Evolutionary conservation across 305 asterid species (phyloP).

Genomic region (Solanum chacoense): DNA sequence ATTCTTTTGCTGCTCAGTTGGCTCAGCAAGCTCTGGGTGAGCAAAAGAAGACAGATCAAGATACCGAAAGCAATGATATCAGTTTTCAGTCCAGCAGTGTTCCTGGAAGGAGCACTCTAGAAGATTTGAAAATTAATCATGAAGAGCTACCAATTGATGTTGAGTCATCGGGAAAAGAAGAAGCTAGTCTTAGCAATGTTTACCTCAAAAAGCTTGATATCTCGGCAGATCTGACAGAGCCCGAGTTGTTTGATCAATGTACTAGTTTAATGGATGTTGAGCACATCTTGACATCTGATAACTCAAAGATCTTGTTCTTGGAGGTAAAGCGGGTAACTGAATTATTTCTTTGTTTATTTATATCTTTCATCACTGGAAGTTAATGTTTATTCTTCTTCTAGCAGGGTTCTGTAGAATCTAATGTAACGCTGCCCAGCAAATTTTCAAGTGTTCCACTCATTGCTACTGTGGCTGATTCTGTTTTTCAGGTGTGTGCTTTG

Average conservation of each 20-base stretch:
- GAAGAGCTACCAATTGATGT: constrained; percentile 22
- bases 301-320: constrained; percentile 31
- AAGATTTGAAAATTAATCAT: constrained; percentile 17
- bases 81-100: constrained; percentile 24
- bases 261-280: constrained; percentile 33
- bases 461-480: constrained; percentile 46
- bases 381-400: neutral
- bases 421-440: constrained; percentile 16
- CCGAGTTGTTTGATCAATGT: constrained; percentile 57
- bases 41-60: constrained; percentile 36
- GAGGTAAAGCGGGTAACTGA: constrained; percentile 41
- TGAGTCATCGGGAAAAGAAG: constrained; percentile 33
- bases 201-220: constrained; percentile 83
- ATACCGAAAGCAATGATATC: constrained; percentile 33
- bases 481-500: constrained; percentile 55
- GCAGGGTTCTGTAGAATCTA: constrained; percentile 42
- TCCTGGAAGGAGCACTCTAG: constrained; percentile 29
- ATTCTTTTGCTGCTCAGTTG: constrained; percentile 31
- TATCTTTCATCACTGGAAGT: neutral
- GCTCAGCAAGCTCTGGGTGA: constrained; percentile 37
- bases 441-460: constrained; percentile 29
- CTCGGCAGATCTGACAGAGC: constrained; percentile 76
- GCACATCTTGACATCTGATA: constrained; percentile 25
- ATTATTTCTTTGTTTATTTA: neutral
- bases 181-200: constrained; percentile 22